phyloP scores from a whole-genome alignment of 2,329 filamentous ascomycete genomes.

The Curvularia verruculosa region DNA sequence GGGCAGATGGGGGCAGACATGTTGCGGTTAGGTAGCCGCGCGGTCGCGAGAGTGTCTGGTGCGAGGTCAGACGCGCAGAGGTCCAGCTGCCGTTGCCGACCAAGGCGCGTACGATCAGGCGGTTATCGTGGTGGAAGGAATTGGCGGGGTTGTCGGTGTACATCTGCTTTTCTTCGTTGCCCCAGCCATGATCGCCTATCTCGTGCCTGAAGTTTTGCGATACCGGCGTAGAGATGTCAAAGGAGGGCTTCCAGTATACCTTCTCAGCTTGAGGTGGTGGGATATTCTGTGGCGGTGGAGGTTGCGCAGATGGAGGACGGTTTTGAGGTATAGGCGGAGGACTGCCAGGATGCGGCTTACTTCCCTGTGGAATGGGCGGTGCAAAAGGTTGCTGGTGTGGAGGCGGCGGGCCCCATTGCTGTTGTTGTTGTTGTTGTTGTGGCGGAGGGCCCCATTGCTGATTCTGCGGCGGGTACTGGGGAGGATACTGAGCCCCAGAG shows the following conservation, averaged over 20 bases:
- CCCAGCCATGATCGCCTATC: slow-evolving; percentile 65
- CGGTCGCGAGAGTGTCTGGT: slow-evolving; percentile 58
- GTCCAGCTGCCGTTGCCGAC: slow-evolving; percentile 56
- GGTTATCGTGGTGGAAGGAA: slow-evolving; percentile 60
- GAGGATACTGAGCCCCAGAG: slow-evolving; percentile 28
- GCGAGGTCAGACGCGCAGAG: slow-evolving; percentile 61
- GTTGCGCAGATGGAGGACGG: slow-evolving; percentile 34
- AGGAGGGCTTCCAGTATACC: slow-evolving; percentile 61
- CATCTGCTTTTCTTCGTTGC: slow-evolving; percentile 66
- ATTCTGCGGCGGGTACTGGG: slow-evolving; percentile 27
- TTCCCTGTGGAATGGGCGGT: slow-evolving; percentile 41
- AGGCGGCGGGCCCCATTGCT: slow-evolving; percentile 32
- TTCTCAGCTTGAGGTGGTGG: slow-evolving; percentile 32
- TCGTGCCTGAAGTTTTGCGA: slow-evolving; percentile 61
- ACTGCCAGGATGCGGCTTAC: slow-evolving; percentile 36
- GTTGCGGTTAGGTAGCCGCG: slow-evolving; percentile 61
- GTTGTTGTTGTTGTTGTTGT: slow-evolving; percentile 27
- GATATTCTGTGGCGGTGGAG: slow-evolving; percentile 39
- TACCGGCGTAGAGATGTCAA: slow-evolving; percentile 56
- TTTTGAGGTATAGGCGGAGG: slow-evolving; percentile 36
- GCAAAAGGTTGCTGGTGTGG: slow-evolving; percentile 33
- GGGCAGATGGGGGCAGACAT: slow-evolving; percentile 60
- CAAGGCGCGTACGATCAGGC: slow-evolving; percentile 61
- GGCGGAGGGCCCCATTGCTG: slow-evolving; percentile 21
- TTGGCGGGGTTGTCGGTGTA: slow-evolving; percentile 60